Evolutionary conservation across 192 early-diverging fungal species (phyloP).

Genomic region (Dimargaris xerosporica): DNA sequence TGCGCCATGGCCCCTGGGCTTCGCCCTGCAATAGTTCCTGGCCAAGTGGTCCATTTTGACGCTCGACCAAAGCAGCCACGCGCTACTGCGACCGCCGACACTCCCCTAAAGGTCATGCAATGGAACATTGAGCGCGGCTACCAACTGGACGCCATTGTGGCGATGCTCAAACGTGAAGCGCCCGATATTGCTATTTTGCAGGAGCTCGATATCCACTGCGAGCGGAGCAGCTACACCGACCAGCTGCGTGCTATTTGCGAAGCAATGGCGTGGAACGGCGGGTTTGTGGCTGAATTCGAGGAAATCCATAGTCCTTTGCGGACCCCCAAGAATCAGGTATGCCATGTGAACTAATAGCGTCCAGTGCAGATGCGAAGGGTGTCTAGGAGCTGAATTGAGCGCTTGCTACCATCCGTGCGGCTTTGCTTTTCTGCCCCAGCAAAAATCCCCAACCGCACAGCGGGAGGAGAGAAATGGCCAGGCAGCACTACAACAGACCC

Average conservation of each 20-base stretch:
- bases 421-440: too few relatives aligned
- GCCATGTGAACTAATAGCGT: too few relatives aligned
- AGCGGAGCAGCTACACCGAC: constrained; percentile 42
- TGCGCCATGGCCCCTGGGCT: too few relatives aligned
- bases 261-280: constrained; percentile 41
- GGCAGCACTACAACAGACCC: too few relatives aligned
- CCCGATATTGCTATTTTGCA: constrained; percentile 60
- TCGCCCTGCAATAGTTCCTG: background rate
- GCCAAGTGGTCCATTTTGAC: background rate
- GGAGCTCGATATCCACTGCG: constrained; percentile 61
- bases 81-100: background rate
- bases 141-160: constrained; percentile 40
- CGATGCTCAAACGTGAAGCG: constrained; percentile 33
- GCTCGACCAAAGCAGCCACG: background rate
- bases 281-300: constrained; percentile 55
- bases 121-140: constrained; percentile 80
- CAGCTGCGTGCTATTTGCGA: constrained; percentile 46
- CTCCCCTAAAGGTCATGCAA: constrained; percentile 45
- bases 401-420: too few relatives aligned
- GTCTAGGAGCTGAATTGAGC: too few relatives aligned
- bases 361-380: too few relatives aligned
- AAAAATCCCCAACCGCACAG: too few relatives aligned
- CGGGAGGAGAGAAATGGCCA: too few relatives aligned
- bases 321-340: constrained; percentile 34
- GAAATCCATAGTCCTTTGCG: constrained; percentile 48